Base-by-base conservation (phyloP, 2,329 filamentous ascomycete species). In the Fusarium citri region DNA sequence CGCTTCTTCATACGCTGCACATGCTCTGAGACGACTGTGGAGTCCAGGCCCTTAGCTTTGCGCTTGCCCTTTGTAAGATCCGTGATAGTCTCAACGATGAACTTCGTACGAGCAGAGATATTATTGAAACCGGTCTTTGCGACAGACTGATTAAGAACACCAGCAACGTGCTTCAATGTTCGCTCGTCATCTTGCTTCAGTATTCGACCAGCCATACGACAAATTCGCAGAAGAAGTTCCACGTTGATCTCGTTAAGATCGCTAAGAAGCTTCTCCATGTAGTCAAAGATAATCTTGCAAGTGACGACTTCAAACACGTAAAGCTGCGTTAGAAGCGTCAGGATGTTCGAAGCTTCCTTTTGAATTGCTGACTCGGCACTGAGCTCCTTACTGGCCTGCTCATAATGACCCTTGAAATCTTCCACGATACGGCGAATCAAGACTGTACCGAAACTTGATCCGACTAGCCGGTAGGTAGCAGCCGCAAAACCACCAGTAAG, bases 61-160 rank as follows among this genome's bases (percentile, higher is more conserved):
- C 94, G 86, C 64, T 93, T 93, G 80, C 96, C 98, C 83, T 97
- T 97, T 79, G 97, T 97, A 30, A 99, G 85, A 74, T 97, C 93
- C 63, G 92, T 94, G 78, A 99, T 97, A 2, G 92, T 96, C 76
- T 98, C 95, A 54, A 99, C 92, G 94, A 98, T 98, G 81, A 98
- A 98, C 72, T 92, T 97, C 2, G 95, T 98, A 59, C 96, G 90
- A 12, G 94, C 92, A 2, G 94, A 95, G 28, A 97, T 83, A 22
- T 89, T 91, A 15, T 84, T 83, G 74, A 92, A 89, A 7, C 92
- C 92, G 37, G 86, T 83, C 64, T 88, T 89, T 1, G 88, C 84
- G 5, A 94, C 87, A 2, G 91, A 89, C 23, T 91, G 89, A 69
- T 93, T 92, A 61, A 98, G 87, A 51, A 94, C 85, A 14, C 91